phyloP scores from a whole-genome alignment of 208 protist genomes.

The Leishmania guyanensis region DNA sequence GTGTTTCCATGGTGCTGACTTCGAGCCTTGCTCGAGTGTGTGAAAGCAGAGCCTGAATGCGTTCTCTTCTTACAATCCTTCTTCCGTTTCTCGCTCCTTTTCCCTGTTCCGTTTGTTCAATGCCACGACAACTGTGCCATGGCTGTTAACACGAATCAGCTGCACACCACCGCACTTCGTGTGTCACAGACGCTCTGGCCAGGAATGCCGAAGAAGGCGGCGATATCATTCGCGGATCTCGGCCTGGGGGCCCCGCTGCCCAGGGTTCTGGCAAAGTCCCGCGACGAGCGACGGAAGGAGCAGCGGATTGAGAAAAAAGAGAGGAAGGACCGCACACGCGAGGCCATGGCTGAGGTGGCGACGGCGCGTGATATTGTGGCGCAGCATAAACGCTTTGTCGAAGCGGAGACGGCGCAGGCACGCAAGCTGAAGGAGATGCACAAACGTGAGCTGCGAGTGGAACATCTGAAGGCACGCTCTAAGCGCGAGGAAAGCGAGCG shows the following conservation, averaged over 20 bases:
- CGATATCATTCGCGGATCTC: constrained; percentile 80
- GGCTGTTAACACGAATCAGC: background rate
- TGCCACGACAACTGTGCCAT: background rate
- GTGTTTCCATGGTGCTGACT: background rate
- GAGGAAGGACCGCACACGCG: constrained; percentile 57
- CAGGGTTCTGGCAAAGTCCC: constrained; percentile 53
- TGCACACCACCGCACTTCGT: background rate
- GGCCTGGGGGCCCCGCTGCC: constrained; percentile 79
- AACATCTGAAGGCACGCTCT: constrained; percentile 53
- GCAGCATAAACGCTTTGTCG: constrained; percentile 64
- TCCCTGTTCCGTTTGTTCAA: constrained; percentile 1
- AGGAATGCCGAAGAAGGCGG: constrained; percentile 52
- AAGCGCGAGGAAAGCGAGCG: constrained; percentile 58
- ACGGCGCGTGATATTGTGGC: constrained; percentile 48
- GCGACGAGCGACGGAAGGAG: constrained; percentile 57
- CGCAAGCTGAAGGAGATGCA: constrained; percentile 61
- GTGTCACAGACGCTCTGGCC: background rate
- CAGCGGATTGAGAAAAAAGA: constrained; percentile 75
- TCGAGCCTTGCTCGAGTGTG: background rate
- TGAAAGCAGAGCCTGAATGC: background rate
- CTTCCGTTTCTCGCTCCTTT: constrained; percentile 12
- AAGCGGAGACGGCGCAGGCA: constrained; percentile 48
- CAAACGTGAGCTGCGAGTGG: constrained; percentile 57
- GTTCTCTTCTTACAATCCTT: constrained; percentile 10
- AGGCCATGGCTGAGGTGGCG: constrained; percentile 61